phyloP scores from a whole-genome alignment of 306 rosid species.

The apple (Malus domestica) region DNA sequence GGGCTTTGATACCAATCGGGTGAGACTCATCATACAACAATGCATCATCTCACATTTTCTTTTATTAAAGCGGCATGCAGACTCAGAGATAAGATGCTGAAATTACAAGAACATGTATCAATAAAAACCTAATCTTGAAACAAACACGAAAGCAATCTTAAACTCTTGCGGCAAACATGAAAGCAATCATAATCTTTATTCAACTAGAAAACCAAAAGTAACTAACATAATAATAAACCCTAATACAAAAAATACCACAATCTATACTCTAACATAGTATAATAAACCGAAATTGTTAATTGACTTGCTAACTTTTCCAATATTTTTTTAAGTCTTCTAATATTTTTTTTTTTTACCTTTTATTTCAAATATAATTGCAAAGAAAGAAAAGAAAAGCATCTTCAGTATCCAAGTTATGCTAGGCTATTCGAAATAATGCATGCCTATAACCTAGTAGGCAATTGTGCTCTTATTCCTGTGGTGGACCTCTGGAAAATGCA shows the following conservation, averaged over 20 bases:
- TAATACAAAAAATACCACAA: neutral
- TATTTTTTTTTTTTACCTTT: neutral
- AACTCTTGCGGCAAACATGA: neutral
- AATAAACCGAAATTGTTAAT: neutral
- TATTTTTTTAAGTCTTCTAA: neutral
- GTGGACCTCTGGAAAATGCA: conserved; percentile 19
- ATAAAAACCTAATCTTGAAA: neutral
- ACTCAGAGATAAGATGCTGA: no score
- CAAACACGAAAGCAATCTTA: neutral
- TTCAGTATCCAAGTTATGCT: conserved; percentile 6
- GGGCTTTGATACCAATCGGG: neutral
- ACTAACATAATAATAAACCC: neutral
- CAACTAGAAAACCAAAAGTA: neutral
- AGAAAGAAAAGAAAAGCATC: conserved; percentile 38
- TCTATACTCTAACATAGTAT: neutral
- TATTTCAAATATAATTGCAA: neutral
- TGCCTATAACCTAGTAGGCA: conserved; percentile 34
- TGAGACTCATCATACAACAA: neutral
- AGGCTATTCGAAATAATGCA: conserved; percentile 27
- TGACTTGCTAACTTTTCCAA: neutral
- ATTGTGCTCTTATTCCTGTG: conserved; percentile 23
- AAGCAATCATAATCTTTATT: no score
- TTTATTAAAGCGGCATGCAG: no score
- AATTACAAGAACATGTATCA: neutral
- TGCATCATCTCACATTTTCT: no score